Percentiles rank a stretch among this genome's conserved stretches.
Evolutionary conservation across 306 rosid genomes (phyloP).

Genomic region (Quercus variabilis): DNA sequence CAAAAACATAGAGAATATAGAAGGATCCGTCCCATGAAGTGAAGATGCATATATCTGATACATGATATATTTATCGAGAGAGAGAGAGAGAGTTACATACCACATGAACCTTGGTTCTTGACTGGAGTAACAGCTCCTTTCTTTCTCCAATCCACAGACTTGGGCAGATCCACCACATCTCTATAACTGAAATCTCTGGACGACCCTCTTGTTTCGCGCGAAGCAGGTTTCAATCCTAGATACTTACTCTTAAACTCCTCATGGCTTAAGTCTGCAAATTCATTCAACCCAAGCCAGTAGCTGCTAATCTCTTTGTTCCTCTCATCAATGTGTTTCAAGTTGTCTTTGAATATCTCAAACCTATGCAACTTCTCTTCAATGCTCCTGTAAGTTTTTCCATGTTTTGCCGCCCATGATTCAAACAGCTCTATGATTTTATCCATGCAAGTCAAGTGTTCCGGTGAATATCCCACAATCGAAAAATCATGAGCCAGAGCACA

Average conservation of each 20-base stretch:
- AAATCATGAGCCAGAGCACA: slow-evolving; percentile 37
- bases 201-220: slow-evolving; percentile 24
- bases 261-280: slow-evolving; percentile 70
- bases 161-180: slow-evolving; percentile 47
- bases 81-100: slow-evolving; percentile 27
- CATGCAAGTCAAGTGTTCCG: slow-evolving; percentile 57
- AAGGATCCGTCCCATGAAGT: no score
- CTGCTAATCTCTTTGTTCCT: slow-evolving; percentile 45
- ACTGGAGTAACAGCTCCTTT: slow-evolving; percentile 66
- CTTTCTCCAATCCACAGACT: slow-evolving; percentile 77
- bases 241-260: slow-evolving; percentile 54
- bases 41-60: no score
- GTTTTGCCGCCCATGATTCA: slow-evolving; percentile 65
- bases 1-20: no score
- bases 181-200: slow-evolving; percentile 40
- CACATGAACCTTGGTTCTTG: slow-evolving; percentile 78
- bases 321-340: slow-evolving; percentile 62
- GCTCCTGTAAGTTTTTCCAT: slow-evolving; percentile 46
- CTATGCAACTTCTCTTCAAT: slow-evolving; percentile 62
- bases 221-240: slow-evolving; percentile 44
- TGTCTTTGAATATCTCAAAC: slow-evolving; percentile 68
- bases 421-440: slow-evolving; percentile 56
- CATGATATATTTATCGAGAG: no score
- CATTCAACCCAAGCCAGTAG: slow-evolving; percentile 73
- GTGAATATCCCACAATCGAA: slow-evolving; percentile 63